phyloP scores from a whole-genome alignment of 352 stramenopile genomes.

The Globisporangium nodosum region DNA sequence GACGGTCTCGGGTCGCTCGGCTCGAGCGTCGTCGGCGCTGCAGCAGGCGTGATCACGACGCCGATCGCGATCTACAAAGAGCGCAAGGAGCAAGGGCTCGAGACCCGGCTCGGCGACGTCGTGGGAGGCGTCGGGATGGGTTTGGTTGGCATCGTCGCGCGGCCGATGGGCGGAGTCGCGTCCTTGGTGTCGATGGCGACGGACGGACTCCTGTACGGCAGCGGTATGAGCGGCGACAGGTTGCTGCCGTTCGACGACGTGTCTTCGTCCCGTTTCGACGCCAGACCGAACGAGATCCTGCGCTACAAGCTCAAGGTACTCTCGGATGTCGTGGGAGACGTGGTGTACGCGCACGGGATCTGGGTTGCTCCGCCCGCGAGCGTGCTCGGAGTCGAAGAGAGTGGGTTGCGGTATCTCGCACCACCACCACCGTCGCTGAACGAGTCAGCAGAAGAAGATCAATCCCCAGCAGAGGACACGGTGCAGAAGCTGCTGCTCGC shows the following conservation, averaged over 20 bases:
- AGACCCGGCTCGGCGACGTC: constrained; percentile 55
- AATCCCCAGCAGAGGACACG: constrained; percentile 10
- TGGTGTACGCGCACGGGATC: constrained; percentile 61
- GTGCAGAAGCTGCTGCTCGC: constrained; percentile 27
- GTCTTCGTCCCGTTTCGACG: constrained; percentile 30
- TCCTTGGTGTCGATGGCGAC: constrained; percentile 74
- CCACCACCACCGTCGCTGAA: neutral
- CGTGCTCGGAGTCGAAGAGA: constrained; percentile 13
- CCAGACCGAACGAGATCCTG: constrained; percentile 57
- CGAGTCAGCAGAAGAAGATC: neutral
- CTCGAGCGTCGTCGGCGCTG: constrained; percentile 69
- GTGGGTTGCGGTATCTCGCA: constrained; percentile 22
- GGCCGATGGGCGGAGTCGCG: constrained; percentile 70
- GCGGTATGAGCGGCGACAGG: constrained; percentile 34
- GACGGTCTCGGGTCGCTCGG: constrained; percentile 64
- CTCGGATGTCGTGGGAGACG: constrained; percentile 33
- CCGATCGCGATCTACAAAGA: constrained; percentile 74
- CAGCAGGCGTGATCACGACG: constrained; percentile 69
- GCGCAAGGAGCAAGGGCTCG: constrained; percentile 49
- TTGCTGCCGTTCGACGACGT: constrained; percentile 23
- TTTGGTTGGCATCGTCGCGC: constrained; percentile 70
- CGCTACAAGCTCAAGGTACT: constrained; percentile 79
- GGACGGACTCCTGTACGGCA: constrained; percentile 65
- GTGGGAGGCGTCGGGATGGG: constrained; percentile 73
- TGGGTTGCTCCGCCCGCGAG: constrained; percentile 39